Conservation (phyloP, 139 green algal species). For the Desmodesmus armatus region DNA sequence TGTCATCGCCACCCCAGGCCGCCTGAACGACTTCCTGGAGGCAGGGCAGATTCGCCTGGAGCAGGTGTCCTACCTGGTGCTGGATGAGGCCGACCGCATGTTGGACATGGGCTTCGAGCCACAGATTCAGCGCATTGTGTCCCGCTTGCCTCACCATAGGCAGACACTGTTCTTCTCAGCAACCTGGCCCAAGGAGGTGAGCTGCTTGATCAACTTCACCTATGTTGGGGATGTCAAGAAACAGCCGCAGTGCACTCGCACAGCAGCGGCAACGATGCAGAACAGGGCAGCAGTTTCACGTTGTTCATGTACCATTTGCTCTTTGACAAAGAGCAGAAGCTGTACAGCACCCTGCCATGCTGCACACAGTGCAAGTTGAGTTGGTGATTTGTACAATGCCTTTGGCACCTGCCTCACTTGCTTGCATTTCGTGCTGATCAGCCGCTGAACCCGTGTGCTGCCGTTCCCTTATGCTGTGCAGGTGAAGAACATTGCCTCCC, state of each 20-base stretch:
- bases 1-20: constrained; percentile 92
- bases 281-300: too few species aligned
- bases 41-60: constrained; percentile 60
- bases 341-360: too few species aligned
- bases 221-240: not conserved
- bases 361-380: too few species aligned
- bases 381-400: too few species aligned
- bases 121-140: constrained; percentile 91
- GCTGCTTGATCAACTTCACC: constrained; percentile 54
- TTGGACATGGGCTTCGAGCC: constrained; percentile 98
- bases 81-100: constrained; percentile 99
- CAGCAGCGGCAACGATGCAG: not conserved
- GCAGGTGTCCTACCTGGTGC: constrained; percentile 91
- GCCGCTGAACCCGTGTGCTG: too few species aligned
- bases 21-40: constrained; percentile 95
- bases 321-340: too few species aligned
- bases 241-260: not conserved
- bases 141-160: constrained; percentile 71
- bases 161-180: constrained; percentile 95
- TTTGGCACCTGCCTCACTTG: too few species aligned
- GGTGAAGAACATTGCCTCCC: constrained; percentile 74
- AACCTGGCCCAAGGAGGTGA: constrained; percentile 93
- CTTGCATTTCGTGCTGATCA: too few species aligned
- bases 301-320: too few species aligned
- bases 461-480: too few species aligned